Conservation (phyloP, 1,139 yeast species). For the Zygosaccharomyces sapae region DNA sequence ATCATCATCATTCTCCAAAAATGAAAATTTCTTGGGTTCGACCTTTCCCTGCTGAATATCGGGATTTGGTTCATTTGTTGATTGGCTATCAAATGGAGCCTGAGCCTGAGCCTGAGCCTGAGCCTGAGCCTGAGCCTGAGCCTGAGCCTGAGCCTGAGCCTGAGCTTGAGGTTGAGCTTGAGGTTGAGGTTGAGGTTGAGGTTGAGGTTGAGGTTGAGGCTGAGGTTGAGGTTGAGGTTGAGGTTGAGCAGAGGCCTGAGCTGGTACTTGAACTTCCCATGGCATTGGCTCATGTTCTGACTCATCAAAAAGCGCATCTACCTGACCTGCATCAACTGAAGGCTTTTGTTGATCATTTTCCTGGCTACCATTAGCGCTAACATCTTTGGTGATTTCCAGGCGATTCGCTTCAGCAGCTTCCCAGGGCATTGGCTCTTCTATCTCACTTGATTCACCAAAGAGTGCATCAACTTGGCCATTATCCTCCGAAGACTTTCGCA, state of each 20-base stretch:
- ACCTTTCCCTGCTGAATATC: not conserved
- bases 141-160: no score
- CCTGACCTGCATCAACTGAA: not conserved
- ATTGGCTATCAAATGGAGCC: no score
- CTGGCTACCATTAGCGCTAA: not conserved
- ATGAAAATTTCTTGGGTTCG: slow-evolving; percentile 25
- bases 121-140: no score
- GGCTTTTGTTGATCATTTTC: not conserved
- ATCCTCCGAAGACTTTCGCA: not conserved
- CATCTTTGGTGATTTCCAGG: slow-evolving; percentile 17
- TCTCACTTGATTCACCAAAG: slow-evolving; percentile 1
- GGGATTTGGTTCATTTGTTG: not conserved
- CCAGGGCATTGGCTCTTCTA: not conserved
- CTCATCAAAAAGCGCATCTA: slow-evolving; percentile 5
- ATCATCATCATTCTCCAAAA: slow-evolving; percentile 32
- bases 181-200: no score
- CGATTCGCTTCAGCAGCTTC: slow-evolving; percentile 12
- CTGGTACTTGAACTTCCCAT: not conserved
- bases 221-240: no score
- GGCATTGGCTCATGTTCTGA: slow-evolving; percentile 1
- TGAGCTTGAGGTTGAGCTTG: no score
- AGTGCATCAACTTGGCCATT: slow-evolving; percentile 5
- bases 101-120: not conserved
- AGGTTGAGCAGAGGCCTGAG: no score
- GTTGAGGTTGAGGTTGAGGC: no score